Evolutionary conservation across 352 stramenopile species (phyloP), one percentile per base, ranked within the genome.

Genomic region (Globisporangium mamillatum): DNA sequence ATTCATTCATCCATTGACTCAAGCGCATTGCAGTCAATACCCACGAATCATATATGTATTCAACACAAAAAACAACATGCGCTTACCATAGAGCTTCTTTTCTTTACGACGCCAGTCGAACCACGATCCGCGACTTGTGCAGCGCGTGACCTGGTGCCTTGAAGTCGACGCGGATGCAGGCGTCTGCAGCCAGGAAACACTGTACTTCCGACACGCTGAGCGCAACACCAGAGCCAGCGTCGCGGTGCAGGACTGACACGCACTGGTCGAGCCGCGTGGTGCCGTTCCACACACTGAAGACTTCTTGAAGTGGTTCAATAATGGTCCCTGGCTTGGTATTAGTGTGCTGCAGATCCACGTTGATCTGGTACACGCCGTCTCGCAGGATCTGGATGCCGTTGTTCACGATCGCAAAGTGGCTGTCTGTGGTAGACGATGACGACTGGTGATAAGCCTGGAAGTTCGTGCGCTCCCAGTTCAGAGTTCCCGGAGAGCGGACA

Each of bases 201-300:
- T 68, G 56, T 22, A 73, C 48, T 46, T 81, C 60, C 34, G 75
- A n/a, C 32, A 81, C 67, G 50, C 72, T 79, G 10, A 81, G 52
- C 10, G 70, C 29, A 36, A 46, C 63, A 25, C 62, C 72, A 52
- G 44, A 22, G 10, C 18, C 14, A 24, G 38, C 14, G 27, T 74
- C 58, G 44, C 38, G 65, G 32, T 66, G 60, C 54, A 79, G 54
- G 22, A 56, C 63, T 10, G 36, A 36, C 10, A 70, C 7, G 44
- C 76, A 81, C 65, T 81, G 74, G 50, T 61, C 70, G 52, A 82
- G 46, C 48, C 80, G 67, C 63, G 74, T 76, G 61, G 75, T 63
- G 48, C 75, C 75, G 44, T 68, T 65, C 72, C 70, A 83, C n/a
- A 81, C 70, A 32, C 75, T 81, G 53, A 80, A 83, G 38, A 73